Conservation (phyloP, 192 early-diverging fungal genomes). For the Mortierella alpina region DNA sequence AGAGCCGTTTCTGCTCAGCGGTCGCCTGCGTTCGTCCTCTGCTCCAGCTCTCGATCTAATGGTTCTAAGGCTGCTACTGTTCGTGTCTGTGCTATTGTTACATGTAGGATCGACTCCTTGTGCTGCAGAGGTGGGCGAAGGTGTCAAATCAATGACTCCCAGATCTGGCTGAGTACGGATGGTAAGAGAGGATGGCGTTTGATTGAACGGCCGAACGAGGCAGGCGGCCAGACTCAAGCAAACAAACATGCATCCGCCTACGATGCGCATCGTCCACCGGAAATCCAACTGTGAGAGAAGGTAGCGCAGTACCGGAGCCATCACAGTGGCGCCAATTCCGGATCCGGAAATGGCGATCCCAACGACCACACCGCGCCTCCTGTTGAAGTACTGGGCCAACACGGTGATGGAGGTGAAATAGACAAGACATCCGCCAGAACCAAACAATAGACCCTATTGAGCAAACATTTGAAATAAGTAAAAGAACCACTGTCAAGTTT, state of each 20-base stretch:
- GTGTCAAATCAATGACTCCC: too few relatives aligned
- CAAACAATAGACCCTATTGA: conserved; percentile 9
- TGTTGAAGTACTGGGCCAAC: conserved; percentile 10
- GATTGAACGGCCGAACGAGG: conserved; percentile 3
- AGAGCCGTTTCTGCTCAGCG: neutral
- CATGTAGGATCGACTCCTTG: too few relatives aligned
- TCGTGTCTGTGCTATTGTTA: too few relatives aligned
- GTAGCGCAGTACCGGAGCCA: conserved; percentile 8
- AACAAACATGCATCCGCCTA: conserved; percentile 19
- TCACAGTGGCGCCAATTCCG: conserved; percentile 15
- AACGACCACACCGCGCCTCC: neutral
- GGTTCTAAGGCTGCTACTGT: neutral
- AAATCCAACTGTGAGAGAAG: conserved; percentile 16
- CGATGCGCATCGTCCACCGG: conserved; percentile 17
- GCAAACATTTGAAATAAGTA: too few relatives aligned
- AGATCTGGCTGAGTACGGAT: too few relatives aligned
- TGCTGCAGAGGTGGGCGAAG: too few relatives aligned
- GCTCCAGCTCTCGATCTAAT: too few relatives aligned
- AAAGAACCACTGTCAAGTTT: neutral
- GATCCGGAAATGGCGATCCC: conserved; percentile 19
- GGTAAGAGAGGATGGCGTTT: too few relatives aligned
- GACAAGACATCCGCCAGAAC: conserved; percentile 5
- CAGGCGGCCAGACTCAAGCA: neutral
- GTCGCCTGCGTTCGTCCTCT: too few relatives aligned
- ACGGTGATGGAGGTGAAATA: conserved; percentile 18